Evolutionary conservation across 2,329 filamentous ascomycete genomes (phyloP), one percentile per base, ranked within the genome.

Genomic region (Fusarium cicatricum): DNA sequence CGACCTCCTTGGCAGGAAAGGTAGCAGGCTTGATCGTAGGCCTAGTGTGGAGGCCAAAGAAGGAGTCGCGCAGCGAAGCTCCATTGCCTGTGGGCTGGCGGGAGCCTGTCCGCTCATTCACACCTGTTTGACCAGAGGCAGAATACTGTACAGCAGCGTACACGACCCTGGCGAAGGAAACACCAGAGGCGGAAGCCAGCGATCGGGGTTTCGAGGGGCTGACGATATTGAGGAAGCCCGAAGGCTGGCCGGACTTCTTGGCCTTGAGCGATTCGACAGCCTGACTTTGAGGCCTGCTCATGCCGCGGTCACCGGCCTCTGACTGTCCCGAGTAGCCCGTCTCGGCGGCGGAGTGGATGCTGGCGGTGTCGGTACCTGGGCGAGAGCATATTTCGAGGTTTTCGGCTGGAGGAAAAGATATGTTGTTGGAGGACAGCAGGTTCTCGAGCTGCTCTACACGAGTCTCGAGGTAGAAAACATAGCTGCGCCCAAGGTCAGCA

Each of bases 41-140:
- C 67, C 90, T 93, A 3, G 91, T 96, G 67, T 97, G 92, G 38
- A 98, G 79, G n/a, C 94, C 94, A 71, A 98, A 98, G 80, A 97
- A 97, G 0, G 92, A 96, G 75, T 98, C 94, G 55, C 93, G 85
- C 89, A 97, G 95, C 11, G 90, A 92, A 15, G 91, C 92, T 32
- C 87, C 89, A 33, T 83, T 69, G 5, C 65, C 68, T 38, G 60
- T 60, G 1, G 58, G 53, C 19, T 68, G 65, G 19, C 67, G 68
- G 26, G 62, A 46, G 47, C 64, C 57, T 16, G 62, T 55, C 14
- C 64, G 68, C 26, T 71, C 72, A 49, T 55, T 56, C 11, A 51
- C 45, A 15, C 66, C 90, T 67, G 87, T 88, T 73, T 84, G 80
- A 57, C 85, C 83, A 10, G 83, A 82, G 14, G 87, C 82, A 0